These are phyloP conservation scores for Pilaira anomala DNA, from an alignment of 192 early-diverging fungal genomes.

Conservation along the genomic window DNA sequence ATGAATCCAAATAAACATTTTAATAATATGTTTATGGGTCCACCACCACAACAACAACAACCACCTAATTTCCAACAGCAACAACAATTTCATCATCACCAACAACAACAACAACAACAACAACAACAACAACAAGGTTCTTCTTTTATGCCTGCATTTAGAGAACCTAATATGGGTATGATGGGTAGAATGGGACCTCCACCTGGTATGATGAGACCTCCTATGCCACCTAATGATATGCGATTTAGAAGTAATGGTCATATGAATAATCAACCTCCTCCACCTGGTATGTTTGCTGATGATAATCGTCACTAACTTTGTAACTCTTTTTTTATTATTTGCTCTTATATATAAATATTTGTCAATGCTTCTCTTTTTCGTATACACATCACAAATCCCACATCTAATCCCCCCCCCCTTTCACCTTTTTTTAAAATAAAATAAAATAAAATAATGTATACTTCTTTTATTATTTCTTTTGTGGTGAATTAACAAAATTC, in stretches of 20 bases:
- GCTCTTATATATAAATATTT: not conserved
- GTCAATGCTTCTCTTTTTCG: not conserved
- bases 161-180: conserved; percentile 14
- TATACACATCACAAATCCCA: not conserved
- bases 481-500: conserved; percentile 58
- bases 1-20: not conserved
- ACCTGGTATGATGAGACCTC: conserved; percentile 8
- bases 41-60: not conserved
- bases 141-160: conserved; percentile 11
- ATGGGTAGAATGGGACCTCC: conserved; percentile 9
- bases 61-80: conserved; percentile 16
- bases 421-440: not conserved
- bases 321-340: not conserved
- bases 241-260: too few species aligned
- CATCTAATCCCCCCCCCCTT: not conserved
- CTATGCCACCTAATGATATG: not conserved
- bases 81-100: conserved; percentile 17
- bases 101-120: conserved; percentile 22
- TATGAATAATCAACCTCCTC: not conserved
- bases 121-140: conserved; percentile 14
- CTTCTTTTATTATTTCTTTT: not conserved
- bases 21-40: conserved; percentile 25
- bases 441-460: not conserved
- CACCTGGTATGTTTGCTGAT: conserved; percentile 17
- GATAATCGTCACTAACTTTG: not conserved